A percentile compares a stretch with the other conserved stretches of the same genome.
Conservation (phyloP, 345 rosid species). For the Salix udensis region DNA sequence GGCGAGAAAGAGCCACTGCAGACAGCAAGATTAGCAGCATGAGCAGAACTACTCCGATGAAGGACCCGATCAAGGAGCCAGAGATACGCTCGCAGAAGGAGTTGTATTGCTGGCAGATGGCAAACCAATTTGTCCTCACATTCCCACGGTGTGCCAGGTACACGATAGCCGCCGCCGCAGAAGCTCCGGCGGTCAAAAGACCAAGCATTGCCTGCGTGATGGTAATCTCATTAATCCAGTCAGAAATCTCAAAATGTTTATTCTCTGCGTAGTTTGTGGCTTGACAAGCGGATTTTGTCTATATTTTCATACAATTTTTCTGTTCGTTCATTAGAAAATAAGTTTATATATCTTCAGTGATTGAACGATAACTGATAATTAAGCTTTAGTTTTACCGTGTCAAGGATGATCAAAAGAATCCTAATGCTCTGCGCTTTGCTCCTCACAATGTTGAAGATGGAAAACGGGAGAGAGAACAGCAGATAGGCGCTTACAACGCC, state of each 20-base stretch:
- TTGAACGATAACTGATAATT: too few species aligned
- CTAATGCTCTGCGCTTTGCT: conserved; percentile 44
- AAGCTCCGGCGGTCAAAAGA: conserved; percentile 62
- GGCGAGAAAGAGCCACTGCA: conserved; percentile 53
- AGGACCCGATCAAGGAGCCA: conserved; percentile 72
- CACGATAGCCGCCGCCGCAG: conserved; percentile 75
- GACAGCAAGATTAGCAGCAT: conserved; percentile 45
- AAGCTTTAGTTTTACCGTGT: conserved; percentile 34
- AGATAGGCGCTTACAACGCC: conserved; percentile 54
- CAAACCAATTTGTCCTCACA: conserved; percentile 57
- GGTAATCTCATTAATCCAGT: neutral
- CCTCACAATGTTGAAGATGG: conserved; percentile 53
- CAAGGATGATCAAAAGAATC: conserved; percentile 46
- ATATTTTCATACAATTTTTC: too few species aligned
- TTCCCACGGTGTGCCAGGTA: conserved; percentile 82
- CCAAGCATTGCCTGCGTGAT: conserved; percentile 49
- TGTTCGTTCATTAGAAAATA: too few species aligned
- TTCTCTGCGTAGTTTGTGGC: too few species aligned
- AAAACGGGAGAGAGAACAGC: conserved; percentile 43
- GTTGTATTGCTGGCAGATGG: conserved; percentile 70
- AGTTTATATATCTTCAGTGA: too few species aligned
- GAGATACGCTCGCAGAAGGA: conserved; percentile 77
- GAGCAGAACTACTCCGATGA: conserved; percentile 37
- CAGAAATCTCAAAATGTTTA: too few species aligned
- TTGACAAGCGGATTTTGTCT: too few species aligned